These are phyloP conservation scores for Sonneratia alba DNA, from an alignment of 345 rosid genomes.

Conservation along the genomic window DNA sequence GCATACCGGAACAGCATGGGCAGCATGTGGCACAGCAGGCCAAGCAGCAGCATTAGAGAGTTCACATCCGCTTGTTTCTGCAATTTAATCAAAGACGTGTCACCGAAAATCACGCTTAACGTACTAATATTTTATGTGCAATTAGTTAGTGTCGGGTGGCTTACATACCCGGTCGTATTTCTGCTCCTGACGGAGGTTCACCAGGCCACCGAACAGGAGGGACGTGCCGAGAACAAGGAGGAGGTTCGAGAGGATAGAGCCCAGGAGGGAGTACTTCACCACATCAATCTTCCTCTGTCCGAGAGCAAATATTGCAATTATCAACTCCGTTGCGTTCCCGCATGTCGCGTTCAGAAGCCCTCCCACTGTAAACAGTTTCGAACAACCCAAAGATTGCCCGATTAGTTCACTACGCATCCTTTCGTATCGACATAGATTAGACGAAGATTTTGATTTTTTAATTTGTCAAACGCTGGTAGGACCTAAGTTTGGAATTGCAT, in stretches of 20 bases:
- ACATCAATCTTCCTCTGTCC: slow-evolving; percentile 45
- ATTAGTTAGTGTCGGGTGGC: background rate
- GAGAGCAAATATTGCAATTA: slow-evolving; percentile 75
- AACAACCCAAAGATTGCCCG: background rate
- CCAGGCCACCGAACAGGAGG: slow-evolving; percentile 80
- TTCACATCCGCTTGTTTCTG: slow-evolving; percentile 93
- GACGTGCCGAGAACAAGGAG: slow-evolving; percentile 92
- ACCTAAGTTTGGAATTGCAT: too few species aligned
- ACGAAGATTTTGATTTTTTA: too few species aligned
- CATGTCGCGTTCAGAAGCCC: slow-evolving; percentile 90
- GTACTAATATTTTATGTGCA: background rate
- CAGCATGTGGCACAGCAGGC: slow-evolving; percentile 57
- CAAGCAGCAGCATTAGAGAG: slow-evolving; percentile 56
- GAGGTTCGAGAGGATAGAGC: slow-evolving; percentile 78
- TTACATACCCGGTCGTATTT: slow-evolving; percentile 67
- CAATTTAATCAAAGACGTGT: background rate
- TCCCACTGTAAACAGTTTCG: slow-evolving; percentile 43
- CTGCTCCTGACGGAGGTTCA: slow-evolving; percentile 53
- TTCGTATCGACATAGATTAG: too few species aligned
- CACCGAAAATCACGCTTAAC: too few species aligned
- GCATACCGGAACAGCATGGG: slow-evolving; percentile 51
- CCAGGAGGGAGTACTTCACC: slow-evolving; percentile 81
- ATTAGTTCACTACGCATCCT: too few species aligned
- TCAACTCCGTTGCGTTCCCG: slow-evolving; percentile 89
- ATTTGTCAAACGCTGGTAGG: too few species aligned